Base-by-base conservation (phyloP, 1,284 basidiomycete species). In the Microbotryum intermedium region DNA sequence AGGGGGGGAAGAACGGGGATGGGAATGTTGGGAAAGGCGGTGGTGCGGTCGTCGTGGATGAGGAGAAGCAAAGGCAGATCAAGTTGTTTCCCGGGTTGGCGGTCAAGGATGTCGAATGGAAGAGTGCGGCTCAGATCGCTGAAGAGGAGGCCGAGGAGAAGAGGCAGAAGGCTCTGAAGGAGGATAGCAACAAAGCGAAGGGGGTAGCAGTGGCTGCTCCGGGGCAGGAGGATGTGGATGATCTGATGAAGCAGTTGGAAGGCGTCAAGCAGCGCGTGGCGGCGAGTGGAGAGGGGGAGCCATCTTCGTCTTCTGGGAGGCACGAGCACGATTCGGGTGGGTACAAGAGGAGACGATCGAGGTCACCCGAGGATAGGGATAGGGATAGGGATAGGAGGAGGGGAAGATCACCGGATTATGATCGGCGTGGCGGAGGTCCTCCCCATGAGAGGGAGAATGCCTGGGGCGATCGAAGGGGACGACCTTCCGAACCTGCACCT, bases 31-130 rank as follows among this genome's bases (percentile, higher is more conserved):
- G 49, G 16, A 6, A 20, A 16, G 11, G 25, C 9, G 16, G 25
- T n/a, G n/a, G n/a, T n/a, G 50, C 52, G 57, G 2, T 60, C 58
- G n/a, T 50, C 48, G 57, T 55, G 8, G 66, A 68, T 44, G 76
- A 77, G 21, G 87, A 90, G 69, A 75, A 81, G 69, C 85, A 93
- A 69, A 83, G 87, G 73, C 82, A 85, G 76, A 84, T 83, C 70
- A 82, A 91, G 46, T 75, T 97, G 75, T 95, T 97, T 72, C 94
- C 94, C 2, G 91, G 92, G 1, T 81, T 98, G 28, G 83, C 90
- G n/a, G 70, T 93, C 62, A 83, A 88, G 53, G 85, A 97, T 74
- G 79, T 84, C 69, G 85, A 86, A 34, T 77, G 77, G 75, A 42
- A 29, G 25, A 43, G 46, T 28, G 57, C 57, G n/a, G 45, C 50